Conservation (phyloP, 2,329 filamentous ascomycete species). For the Myriosclerotinia curreyana region DNA sequence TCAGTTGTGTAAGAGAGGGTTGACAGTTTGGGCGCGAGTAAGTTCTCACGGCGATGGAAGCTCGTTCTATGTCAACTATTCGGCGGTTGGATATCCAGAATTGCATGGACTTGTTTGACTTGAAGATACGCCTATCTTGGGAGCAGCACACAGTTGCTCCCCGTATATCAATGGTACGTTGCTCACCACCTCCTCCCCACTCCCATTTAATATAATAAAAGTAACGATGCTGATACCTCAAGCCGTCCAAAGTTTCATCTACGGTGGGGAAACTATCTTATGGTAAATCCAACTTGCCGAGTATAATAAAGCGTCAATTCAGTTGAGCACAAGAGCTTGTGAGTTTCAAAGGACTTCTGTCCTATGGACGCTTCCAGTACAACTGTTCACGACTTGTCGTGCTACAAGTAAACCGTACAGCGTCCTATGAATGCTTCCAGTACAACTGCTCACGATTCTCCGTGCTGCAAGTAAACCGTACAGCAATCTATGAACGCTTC, state of each 20-base stretch:
- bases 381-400: conserved; percentile 3
- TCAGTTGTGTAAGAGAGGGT: conserved; percentile 14
- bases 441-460: conserved; percentile 4
- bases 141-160: conserved; percentile 15
- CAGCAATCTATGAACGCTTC: conserved; percentile 1
- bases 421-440: conserved; percentile 8
- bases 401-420: too few species aligned
- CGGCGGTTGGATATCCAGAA: conserved; percentile 9
- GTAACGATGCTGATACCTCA: background rate
- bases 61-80: conserved; percentile 9
- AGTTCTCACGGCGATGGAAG: conserved; percentile 12
- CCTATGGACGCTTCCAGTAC: conserved; percentile 12
- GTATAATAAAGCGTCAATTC: background rate
- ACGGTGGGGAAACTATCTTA: conserved; percentile 11
- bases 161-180: conserved; percentile 9
- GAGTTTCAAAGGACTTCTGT: conserved; percentile 9
- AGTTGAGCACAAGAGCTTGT: conserved; percentile 7
- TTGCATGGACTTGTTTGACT: conserved; percentile 15
- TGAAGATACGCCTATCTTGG: conserved; percentile 12
- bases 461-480: background rate
- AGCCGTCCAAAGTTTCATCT: conserved; percentile 7
- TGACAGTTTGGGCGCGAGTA: conserved; percentile 15
- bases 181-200: background rate
- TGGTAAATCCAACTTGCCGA: conserved; percentile 16
- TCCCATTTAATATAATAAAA: background rate